A percentile compares a stretch with the other conserved stretches of the same genome.
Conservation (phyloP, 352 stramenopile species). For the Phytophthora sp. region DNA sequence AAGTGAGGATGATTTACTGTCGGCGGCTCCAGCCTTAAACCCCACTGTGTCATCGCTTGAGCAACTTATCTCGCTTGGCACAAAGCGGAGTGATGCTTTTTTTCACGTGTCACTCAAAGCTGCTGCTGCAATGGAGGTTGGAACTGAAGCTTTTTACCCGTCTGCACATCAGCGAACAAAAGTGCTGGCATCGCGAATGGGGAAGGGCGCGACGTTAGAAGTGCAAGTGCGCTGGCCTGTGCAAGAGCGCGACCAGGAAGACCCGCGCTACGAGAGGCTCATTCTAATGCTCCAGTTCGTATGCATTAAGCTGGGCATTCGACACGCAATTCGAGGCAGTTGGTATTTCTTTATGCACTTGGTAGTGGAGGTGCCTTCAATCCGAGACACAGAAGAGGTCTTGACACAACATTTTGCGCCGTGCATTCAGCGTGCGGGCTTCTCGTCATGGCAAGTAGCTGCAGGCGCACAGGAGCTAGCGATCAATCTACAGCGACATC, state of each 20-base stretch:
- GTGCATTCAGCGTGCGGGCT: conserved; percentile 84
- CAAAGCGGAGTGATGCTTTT: conserved; percentile 81
- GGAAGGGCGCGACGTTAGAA: conserved; percentile 81
- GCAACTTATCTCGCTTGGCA: conserved; percentile 79
- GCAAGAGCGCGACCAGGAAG: conserved; percentile 86
- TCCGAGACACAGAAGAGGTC: conserved; percentile 57
- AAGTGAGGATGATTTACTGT: conserved; percentile 56
- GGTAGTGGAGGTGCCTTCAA: conserved; percentile 67
- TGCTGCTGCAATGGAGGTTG: conserved; percentile 82
- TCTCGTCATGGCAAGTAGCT: conserved; percentile 86
- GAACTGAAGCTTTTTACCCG: conserved; percentile 88
- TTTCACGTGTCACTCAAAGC: conserved; percentile 86
- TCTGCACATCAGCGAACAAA: conserved; percentile 84
- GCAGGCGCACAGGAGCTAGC: conserved; percentile 86
- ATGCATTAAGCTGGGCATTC: conserved; percentile 77
- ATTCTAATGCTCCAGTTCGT: conserved; percentile 89
- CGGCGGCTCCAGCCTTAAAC: conserved; percentile 65
- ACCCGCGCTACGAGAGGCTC: conserved; percentile 85
- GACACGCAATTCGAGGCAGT: conserved; percentile 72
- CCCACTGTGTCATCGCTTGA: conserved; percentile 72
- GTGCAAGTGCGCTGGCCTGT: conserved; percentile 89
- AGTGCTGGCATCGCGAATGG: conserved; percentile 84
- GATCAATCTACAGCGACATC: conserved; percentile 87
- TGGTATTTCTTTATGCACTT: conserved; percentile 90
- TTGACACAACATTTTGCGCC: conserved; percentile 72